Evolutionary conservation across 2,329 filamentous ascomycete species (phyloP).

Genomic region (Diaporthe nobilis): DNA sequence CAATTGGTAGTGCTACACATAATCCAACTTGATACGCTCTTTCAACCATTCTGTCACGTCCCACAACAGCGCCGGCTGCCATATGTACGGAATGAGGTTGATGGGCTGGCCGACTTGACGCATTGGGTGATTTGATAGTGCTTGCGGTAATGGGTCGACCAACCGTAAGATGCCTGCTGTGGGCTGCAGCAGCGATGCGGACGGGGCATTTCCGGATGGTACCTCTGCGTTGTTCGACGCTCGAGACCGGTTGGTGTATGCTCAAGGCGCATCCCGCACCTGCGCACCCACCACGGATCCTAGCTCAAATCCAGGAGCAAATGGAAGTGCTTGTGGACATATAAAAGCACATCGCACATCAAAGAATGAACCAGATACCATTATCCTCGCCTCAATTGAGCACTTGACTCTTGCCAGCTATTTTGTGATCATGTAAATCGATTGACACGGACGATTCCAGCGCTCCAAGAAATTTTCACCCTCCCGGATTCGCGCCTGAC

Average conservation of each 20-base stretch:
- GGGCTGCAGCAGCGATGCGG: background rate
- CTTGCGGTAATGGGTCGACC: background rate
- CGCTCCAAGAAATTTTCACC: constrained; percentile 7
- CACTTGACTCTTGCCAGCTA: background rate
- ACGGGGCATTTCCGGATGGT: background rate
- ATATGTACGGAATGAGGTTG: background rate
- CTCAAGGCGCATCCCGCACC: constrained; percentile 9
- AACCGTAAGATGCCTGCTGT: background rate
- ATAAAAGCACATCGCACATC: background rate
- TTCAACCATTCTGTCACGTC: constrained; percentile 21
- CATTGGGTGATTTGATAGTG: background rate
- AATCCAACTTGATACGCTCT: constrained; percentile 40
- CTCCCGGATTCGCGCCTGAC: background rate
- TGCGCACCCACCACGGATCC: constrained; percentile 23
- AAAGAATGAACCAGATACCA: background rate
- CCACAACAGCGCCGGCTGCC: background rate
- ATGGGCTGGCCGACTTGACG: background rate
- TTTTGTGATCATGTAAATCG: background rate
- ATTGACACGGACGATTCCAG: background rate
- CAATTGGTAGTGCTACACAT: constrained; percentile 34
- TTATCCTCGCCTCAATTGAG: background rate
- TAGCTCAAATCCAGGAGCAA: constrained; percentile 6
- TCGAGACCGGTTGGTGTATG: background rate
- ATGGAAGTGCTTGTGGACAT: background rate
- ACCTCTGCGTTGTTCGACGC: background rate